Conservation (phyloP, 345 rosid genomes). For the Pistacia integerrima region DNA sequence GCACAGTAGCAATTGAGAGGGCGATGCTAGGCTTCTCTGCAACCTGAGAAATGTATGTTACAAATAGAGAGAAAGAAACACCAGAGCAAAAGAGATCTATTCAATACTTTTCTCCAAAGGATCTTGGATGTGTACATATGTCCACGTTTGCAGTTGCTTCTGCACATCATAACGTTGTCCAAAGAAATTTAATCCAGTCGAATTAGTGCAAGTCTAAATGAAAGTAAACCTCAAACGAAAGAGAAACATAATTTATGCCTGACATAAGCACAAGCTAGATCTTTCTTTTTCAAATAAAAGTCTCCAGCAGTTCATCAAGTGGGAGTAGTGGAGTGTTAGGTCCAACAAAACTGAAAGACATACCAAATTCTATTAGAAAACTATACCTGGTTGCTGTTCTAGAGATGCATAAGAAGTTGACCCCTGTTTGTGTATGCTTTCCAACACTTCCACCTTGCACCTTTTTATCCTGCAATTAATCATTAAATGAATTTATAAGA, state of each 20-base stretch:
- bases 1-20: no score
- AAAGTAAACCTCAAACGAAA: conserved; percentile 1
- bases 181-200: not conserved
- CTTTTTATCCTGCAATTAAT: conserved; percentile 58
- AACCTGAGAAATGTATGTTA: no score
- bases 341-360: not conserved
- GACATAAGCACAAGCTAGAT: not conserved
- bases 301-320: not conserved
- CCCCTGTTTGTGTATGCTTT: conserved; percentile 35
- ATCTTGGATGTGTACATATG: no score
- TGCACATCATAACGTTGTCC: no score
- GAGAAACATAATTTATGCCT: not conserved
- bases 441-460: conserved; percentile 47
- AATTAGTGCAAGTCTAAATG: not conserved
- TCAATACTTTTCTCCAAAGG: not conserved
- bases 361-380: conserved; percentile 21
- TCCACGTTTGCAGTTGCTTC: no score
- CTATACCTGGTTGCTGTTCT: conserved; percentile 42
- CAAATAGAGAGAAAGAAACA: not conserved
- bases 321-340: not conserved
- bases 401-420: conserved; percentile 32
- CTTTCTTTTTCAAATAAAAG: no score
- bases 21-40: no score
- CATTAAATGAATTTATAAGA: conserved; percentile 11
- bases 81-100: not conserved